These are phyloP conservation scores for Wickerhamomyces chambardii DNA, from an alignment of 805 yeast species.

Conservation along the genomic window DNA sequence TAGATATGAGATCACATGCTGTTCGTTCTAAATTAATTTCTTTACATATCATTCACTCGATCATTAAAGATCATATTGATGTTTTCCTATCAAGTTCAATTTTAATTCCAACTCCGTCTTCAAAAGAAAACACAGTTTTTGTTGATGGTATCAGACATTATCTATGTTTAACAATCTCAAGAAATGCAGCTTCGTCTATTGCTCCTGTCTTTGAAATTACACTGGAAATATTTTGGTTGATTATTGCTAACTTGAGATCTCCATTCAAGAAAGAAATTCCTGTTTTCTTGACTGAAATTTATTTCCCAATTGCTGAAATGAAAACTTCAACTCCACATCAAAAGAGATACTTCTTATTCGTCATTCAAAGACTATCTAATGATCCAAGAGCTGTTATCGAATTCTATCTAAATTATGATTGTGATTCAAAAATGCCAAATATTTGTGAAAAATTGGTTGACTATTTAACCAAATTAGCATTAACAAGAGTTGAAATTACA, in stretches of 20 bases:
- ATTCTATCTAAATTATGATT: slow-evolving; percentile 90
- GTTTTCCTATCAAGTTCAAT: slow-evolving; percentile 59
- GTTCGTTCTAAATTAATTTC: slow-evolving; percentile 88
- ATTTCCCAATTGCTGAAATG: slow-evolving; percentile 90
- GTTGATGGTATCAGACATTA: slow-evolving; percentile 80
- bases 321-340: slow-evolving; percentile 89
- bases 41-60: slow-evolving; percentile 78
- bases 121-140: slow-evolving; percentile 49
- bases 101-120: slow-evolving; percentile 39
- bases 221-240: slow-evolving; percentile 87
- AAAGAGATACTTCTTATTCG: slow-evolving; percentile 73
- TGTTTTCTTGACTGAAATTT: slow-evolving; percentile 85
- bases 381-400: slow-evolving; percentile 91
- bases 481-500: slow-evolving; percentile 65
- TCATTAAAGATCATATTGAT: slow-evolving; percentile 77
- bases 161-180: slow-evolving; percentile 69
- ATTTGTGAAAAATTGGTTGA: slow-evolving; percentile 79
- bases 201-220: slow-evolving; percentile 91
- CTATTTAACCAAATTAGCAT: slow-evolving; percentile 57
- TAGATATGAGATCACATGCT: slow-evolving; percentile 86
- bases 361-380: slow-evolving; percentile 74
- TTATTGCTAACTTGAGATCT: slow-evolving; percentile 72
- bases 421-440: slow-evolving; percentile 76
- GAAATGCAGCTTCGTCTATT: slow-evolving; percentile 87
- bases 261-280: slow-evolving; percentile 92